phyloP scores from a whole-genome alignment of 2,329 filamentous ascomycete genomes.

The Albifimbria verrucaria region DNA sequence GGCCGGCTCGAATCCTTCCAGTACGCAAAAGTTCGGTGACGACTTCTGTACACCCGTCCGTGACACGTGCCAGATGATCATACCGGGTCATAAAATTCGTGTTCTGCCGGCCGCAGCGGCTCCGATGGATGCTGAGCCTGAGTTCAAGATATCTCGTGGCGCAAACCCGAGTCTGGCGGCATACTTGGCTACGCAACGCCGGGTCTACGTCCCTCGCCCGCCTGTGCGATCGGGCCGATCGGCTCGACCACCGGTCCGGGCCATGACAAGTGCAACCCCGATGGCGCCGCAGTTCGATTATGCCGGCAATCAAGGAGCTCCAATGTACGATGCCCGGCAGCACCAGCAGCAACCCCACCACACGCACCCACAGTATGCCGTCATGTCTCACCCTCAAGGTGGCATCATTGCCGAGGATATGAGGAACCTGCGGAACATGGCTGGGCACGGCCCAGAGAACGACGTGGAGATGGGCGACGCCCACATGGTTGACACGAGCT shows the following conservation, averaged over 20 bases:
- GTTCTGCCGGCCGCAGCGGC: constrained; percentile 17
- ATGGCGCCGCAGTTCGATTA: constrained; percentile 21
- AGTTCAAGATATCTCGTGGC: constrained; percentile 34
- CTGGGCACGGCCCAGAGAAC: constrained; percentile 23
- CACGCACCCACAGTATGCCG: constrained; percentile 22
- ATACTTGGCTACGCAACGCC: constrained; percentile 32
- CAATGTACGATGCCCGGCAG: constrained; percentile 19
- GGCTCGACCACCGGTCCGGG: constrained; percentile 22
- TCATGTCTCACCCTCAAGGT: constrained; percentile 23
- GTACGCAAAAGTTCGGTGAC: constrained; percentile 23
- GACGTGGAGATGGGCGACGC: constrained; percentile 34
- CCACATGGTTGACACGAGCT: constrained; percentile 26
- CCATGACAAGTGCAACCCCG: constrained; percentile 13
- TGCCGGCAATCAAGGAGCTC: constrained; percentile 13
- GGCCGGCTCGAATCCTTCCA: constrained; percentile 30
- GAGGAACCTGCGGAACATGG: constrained; percentile 29
- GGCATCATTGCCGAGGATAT: constrained; percentile 36
- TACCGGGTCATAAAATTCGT: constrained; percentile 29
- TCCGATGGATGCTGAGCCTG: constrained; percentile 27
- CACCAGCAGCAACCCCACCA: constrained; percentile 13
- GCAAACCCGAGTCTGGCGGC: constrained; percentile 29
- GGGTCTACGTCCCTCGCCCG: constrained; percentile 24
- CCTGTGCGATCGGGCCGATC: constrained; percentile 27
- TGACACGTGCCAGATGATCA: constrained; percentile 31
- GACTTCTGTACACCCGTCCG: constrained; percentile 32